These are phyloP conservation scores for Serendipita sp. DNA, from an alignment of 1,284 basidiomycete genomes.

Conservation along the genomic window DNA sequence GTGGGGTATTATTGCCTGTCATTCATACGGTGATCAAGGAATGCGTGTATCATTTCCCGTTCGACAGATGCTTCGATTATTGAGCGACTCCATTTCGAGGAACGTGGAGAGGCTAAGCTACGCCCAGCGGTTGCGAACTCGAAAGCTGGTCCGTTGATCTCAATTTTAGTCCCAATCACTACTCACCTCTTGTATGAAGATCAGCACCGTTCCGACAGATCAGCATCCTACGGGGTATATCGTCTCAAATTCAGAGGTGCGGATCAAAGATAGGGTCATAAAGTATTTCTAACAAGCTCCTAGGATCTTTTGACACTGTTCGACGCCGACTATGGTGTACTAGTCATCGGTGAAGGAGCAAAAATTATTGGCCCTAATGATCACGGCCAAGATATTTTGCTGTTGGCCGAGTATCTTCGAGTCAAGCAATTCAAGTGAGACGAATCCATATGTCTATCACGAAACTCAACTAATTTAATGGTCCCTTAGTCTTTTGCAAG, in stretches of 20 bases:
- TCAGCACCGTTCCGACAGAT: constrained; percentile 63
- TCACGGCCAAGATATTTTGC: constrained; percentile 74
- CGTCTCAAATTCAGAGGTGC: constrained; percentile 61
- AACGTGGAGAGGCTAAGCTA: constrained; percentile 77
- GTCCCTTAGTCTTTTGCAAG: constrained; percentile 38
- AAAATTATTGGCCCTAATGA: constrained; percentile 72
- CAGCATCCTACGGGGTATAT: constrained; percentile 72
- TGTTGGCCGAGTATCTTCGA: constrained; percentile 75
- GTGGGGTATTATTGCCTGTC: constrained; percentile 78
- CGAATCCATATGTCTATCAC: constrained; percentile 5
- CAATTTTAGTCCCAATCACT: constrained; percentile 7
- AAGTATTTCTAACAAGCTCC: background rate
- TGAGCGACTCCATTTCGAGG: constrained; percentile 71
- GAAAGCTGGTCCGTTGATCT: constrained; percentile 47
- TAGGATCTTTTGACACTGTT: constrained; percentile 66
- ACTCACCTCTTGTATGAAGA: constrained; percentile 26
- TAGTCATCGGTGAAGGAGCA: constrained; percentile 76
- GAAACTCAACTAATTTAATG: constrained; percentile 20
- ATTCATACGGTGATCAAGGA: constrained; percentile 64
- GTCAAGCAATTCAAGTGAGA: constrained; percentile 58
- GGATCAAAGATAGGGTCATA: background rate
- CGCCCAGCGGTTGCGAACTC: constrained; percentile 60
- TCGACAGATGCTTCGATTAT: constrained; percentile 64
- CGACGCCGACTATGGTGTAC: constrained; percentile 72
- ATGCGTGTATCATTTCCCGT: constrained; percentile 80